These are phyloP conservation scores for Xylaria sp. DNA, from an alignment of 2,329 filamentous ascomycete species.

Conservation along the genomic window DNA sequence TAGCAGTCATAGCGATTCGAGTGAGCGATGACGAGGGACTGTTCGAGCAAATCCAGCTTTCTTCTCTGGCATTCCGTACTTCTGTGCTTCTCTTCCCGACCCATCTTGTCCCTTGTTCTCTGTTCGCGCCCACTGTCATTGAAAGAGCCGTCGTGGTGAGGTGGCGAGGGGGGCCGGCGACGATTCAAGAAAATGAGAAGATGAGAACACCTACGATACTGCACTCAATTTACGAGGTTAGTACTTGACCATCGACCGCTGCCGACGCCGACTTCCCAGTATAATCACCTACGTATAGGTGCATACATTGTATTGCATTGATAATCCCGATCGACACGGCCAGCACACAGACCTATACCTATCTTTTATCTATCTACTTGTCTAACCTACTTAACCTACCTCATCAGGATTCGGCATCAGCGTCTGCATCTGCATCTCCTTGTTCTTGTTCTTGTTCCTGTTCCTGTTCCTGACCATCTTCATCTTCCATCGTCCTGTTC, in stretches of 20 bases:
- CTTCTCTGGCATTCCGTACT: background rate
- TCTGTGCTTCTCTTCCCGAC: background rate
- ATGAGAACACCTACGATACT: no score
- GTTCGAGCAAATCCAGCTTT: background rate
- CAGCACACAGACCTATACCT: conserved; percentile 9
- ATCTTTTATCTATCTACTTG: no score
- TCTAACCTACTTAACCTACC: no score
- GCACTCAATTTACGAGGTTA: no score
- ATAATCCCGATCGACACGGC: conserved; percentile 5
- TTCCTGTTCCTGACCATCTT: no score
- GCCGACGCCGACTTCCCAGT: background rate
- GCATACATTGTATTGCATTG: conserved; percentile 9
- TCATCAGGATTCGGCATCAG: background rate
- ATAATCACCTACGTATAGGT: background rate
- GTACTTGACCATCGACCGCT: background rate
- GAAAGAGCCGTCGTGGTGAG: conserved; percentile 5
- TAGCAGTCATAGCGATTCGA: background rate
- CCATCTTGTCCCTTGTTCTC: background rate
- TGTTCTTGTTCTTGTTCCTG: background rate
- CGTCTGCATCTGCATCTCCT: background rate
- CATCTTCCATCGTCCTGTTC: background rate
- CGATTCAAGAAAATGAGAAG: background rate
- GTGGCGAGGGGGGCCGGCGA: conserved; percentile 6
- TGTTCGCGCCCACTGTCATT: conserved; percentile 9
- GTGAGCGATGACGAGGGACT: background rate